These are phyloP conservation scores for Lichtheimia ramosa DNA, from an alignment of 371 early-diverging fungal species.

Conservation along the genomic window DNA sequence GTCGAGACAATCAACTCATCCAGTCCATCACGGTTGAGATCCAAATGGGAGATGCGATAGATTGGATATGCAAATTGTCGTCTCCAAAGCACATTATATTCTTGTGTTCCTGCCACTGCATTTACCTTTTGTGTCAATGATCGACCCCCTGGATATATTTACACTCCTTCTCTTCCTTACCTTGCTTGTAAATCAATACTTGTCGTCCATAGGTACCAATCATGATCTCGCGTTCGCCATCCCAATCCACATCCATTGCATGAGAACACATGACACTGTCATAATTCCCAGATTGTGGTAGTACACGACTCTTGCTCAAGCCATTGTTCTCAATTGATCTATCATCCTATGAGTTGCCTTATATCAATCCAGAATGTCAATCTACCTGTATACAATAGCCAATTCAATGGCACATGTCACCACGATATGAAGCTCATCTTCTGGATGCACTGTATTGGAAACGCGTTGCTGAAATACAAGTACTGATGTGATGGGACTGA, in stretches of 20 bases:
- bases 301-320: conserved; percentile 33
- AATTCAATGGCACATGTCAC: conserved; percentile 68
- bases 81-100: conserved; percentile 65
- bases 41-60: conserved; percentile 65
- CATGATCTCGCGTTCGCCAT: conserved; percentile 68
- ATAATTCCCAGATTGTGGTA: conserved; percentile 59
- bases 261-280: conserved; percentile 71
- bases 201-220: conserved; percentile 76
- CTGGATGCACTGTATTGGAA: conserved; percentile 26
- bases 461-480: conserved; percentile 53
- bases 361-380: neutral
- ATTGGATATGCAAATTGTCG: conserved; percentile 72
- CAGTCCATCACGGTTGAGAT: conserved; percentile 71
- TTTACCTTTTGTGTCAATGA: neutral
- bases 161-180: conserved; percentile 17
- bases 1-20: conserved; percentile 73
- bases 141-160: neutral
- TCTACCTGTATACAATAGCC: conserved; percentile 58
- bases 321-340: conserved; percentile 48
- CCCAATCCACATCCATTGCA: conserved; percentile 76
- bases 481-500: conserved; percentile 50
- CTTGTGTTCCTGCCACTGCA: conserved; percentile 41
- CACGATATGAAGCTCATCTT: conserved; percentile 50
- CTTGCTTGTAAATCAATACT: conserved; percentile 70
- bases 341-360: neutral